A percentile compares a stretch with the other conserved stretches of the same genome.
These are phyloP conservation scores for Verbena officinalis DNA, from an alignment of 257 asterid genomes.

Conservation along the genomic window DNA sequence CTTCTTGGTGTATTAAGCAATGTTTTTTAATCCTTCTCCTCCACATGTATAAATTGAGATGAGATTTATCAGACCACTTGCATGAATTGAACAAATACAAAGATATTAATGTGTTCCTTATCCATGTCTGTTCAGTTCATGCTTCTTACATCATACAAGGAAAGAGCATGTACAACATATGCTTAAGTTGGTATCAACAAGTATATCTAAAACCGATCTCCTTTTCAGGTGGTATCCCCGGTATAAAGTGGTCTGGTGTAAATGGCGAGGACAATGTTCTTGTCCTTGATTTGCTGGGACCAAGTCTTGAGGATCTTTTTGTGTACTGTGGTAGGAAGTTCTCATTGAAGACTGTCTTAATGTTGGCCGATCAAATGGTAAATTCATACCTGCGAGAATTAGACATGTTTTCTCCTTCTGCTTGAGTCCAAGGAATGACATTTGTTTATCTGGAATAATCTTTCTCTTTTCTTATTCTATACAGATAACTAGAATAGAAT, in stretches of 20 bases:
- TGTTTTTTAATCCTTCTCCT: not conserved
- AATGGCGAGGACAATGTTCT: conserved; percentile 89
- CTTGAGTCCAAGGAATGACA: conserved; percentile 18
- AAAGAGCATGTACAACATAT: conserved; percentile 6
- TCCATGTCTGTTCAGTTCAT: not conserved
- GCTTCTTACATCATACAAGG: conserved; percentile 17
- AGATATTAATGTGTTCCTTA: conserved; percentile 1
- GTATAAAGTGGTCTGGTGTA: conserved; percentile 89
- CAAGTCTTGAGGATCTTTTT: conserved; percentile 94
- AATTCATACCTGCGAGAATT: conserved; percentile 27
- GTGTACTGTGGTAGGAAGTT: conserved; percentile 93
- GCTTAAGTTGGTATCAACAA: conserved; percentile 16
- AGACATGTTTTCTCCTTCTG: conserved; percentile 14
- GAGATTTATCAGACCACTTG: conserved; percentile 10
- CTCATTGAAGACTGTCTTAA: conserved; percentile 82
- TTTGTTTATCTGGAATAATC: conserved; percentile 18
- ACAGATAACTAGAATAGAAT: conserved; percentile 85
- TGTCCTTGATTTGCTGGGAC: conserved; percentile 88
- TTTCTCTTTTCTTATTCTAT: conserved; percentile 21
- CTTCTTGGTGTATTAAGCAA: not conserved
- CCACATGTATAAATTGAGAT: not conserved
- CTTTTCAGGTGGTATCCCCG: conserved; percentile 85
- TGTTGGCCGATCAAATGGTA: conserved; percentile 99
- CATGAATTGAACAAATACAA: not conserved
- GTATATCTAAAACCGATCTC: conserved; percentile 11